Base-by-base conservation (phyloP, 805 yeast species). In the Yamadazyma laniorum region DNA sequence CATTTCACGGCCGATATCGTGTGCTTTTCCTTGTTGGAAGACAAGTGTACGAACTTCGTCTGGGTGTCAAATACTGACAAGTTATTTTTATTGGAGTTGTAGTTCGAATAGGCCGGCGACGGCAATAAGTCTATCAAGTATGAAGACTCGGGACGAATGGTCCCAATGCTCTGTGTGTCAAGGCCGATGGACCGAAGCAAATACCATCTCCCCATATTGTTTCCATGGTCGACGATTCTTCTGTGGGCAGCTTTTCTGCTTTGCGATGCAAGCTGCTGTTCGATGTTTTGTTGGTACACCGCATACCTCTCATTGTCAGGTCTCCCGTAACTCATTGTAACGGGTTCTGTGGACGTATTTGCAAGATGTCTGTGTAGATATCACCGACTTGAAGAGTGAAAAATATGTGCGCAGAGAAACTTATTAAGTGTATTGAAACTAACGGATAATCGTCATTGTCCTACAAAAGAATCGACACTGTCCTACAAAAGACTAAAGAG, bases 1-100 rank as follows among this genome's bases (percentile, higher is more conserved):
- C 97, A 91, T 57, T 77, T 79, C n/a, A 87, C 81, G 2, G 90
- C 82, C 51, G 87, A 85, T 36, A 90, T 87, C 3, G 95, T 86
- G 64, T 91, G 96, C 53, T 85, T 82, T 8, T 89, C 87, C 61
- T 93, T 93, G 65, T 91, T 93, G 14, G 93, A 81, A 42, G 95
- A 82, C 34, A 90, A 74, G 64, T 91, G 98, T 3, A 88, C 93
- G 58, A 91, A 89, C 53, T 89, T 89, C 18, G 86, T 75, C 34
- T 82, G 80, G 7, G 81, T 58, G 53, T 89, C 89, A 42, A 83
- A 65, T 1, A 78, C 63, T 0, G 82, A 77, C 51, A 61, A 44
- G 34, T 62, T 61, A 14, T 60, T 59, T 26, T 49, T 51, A 34
- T 54, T 55, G 23, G 67, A 64, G 8, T 59, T 52, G 28, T 63